Conservation (phyloP, 805 yeast genomes). For the Candida broadrunensis region DNA sequence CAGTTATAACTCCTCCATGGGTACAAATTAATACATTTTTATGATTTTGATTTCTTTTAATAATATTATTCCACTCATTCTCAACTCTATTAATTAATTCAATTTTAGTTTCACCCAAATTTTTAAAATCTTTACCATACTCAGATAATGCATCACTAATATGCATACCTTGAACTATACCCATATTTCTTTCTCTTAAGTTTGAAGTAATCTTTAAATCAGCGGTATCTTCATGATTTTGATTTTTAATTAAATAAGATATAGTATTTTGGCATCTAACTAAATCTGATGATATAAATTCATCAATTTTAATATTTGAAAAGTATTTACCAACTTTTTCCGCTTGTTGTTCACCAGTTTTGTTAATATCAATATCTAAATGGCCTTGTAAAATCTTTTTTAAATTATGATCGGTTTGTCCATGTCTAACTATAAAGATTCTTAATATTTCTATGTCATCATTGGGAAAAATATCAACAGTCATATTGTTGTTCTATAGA, state of each 20-base stretch:
- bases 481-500: constrained; percentile 8
- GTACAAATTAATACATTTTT: constrained; percentile 61
- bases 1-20: constrained; percentile 80
- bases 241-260: constrained; percentile 33
- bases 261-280: constrained; percentile 62
- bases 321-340: constrained; percentile 46
- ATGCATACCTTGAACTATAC: constrained; percentile 70
- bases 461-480: constrained; percentile 24
- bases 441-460: constrained; percentile 37
- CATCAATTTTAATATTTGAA: constrained; percentile 39
- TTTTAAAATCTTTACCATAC: constrained; percentile 58
- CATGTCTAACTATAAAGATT: constrained; percentile 73
- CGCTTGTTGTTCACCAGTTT: constrained; percentile 62
- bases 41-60: constrained; percentile 33
- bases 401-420: constrained; percentile 75
- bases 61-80: constrained; percentile 40
- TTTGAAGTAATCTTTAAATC: constrained; percentile 30
- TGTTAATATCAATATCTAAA: constrained; percentile 60
- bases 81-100: constrained; percentile 49
- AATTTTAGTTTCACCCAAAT: constrained; percentile 59
- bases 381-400: constrained; percentile 79
- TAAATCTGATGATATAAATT: constrained; percentile 51
- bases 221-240: constrained; percentile 14
- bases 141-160: constrained; percentile 61
- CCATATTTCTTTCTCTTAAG: constrained; percentile 77